Conservation (phyloP, 345 rosid genomes). For the Gossypium ekmanianum region DNA sequence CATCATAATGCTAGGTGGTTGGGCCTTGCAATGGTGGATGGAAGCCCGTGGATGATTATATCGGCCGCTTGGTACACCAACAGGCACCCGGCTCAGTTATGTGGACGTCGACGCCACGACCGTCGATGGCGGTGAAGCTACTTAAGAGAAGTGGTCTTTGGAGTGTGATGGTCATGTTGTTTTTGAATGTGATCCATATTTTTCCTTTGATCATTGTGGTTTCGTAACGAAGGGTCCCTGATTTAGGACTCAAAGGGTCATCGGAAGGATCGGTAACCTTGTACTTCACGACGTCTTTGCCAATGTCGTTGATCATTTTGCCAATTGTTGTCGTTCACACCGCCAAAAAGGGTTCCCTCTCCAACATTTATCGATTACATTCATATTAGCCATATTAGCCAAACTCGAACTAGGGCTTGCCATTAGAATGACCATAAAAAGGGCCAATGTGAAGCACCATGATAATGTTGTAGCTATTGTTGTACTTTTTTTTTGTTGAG, state of each 20-base stretch:
- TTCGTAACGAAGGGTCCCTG: conserved; percentile 63
- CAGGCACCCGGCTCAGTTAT: conserved; percentile 60
- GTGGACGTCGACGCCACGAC: conserved; percentile 53
- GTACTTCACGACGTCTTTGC: conserved; percentile 37
- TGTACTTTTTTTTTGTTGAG: neutral
- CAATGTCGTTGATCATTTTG: conserved; percentile 60
- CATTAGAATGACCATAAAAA: conserved; percentile 15
- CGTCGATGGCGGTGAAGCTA: conserved; percentile 73
- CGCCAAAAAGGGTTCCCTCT: conserved; percentile 47
- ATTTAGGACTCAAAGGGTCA: conserved; percentile 57
- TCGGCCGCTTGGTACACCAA: conserved; percentile 49
- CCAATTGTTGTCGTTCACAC: conserved; percentile 43
- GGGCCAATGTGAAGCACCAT: conserved; percentile 19
- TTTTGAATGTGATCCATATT: conserved; percentile 67
- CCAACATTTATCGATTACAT: conserved; percentile 77
- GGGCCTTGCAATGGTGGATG: conserved; percentile 64
- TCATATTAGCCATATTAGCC: conserved; percentile 28
- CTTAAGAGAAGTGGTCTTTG: conserved; percentile 54
- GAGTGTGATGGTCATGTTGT: conserved; percentile 53
- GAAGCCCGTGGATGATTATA: conserved; percentile 69
- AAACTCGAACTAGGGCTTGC: neutral
- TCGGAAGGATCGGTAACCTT: conserved; percentile 65
- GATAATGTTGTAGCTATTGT: neutral
- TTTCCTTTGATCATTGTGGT: conserved; percentile 50
- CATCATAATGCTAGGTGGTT: conserved; percentile 47